Percentiles rank a stretch among this genome's conserved stretches.
Conservation (phyloP, 441 rosid species). For the Lepidium campestre region DNA sequence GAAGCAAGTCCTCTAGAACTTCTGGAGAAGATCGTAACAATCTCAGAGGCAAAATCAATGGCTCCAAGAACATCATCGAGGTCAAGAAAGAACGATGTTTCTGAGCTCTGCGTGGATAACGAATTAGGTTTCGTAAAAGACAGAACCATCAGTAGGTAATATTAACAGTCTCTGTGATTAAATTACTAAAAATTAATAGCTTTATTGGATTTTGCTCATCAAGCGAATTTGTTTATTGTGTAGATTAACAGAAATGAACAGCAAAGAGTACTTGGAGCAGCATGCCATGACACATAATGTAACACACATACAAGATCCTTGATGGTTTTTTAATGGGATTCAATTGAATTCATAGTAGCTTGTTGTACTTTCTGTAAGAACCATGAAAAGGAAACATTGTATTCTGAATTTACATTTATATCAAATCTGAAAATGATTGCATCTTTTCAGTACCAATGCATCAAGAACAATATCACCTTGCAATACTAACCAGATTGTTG, state of each 20-base stretch:
- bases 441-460: not conserved
- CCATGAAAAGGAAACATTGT: not conserved
- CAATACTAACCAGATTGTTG: constrained; percentile 4
- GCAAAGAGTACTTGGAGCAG: constrained; percentile 84
- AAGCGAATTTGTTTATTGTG: not conserved
- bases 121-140: constrained; percentile 95
- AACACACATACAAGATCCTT: not conserved
- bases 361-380: constrained; percentile 19
- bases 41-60: constrained; percentile 66
- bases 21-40: constrained; percentile 59
- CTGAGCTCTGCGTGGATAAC: constrained; percentile 86
- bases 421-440: not conserved
- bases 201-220: not conserved
- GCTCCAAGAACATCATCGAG: constrained; percentile 85
- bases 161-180: not conserved
- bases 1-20: constrained; percentile 80
- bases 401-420: constrained; percentile 14
- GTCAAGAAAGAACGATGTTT: constrained; percentile 68
- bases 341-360: not conserved
- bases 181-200: not conserved
- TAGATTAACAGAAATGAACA: constrained; percentile 94
- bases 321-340: not conserved
- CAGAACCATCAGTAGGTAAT: constrained; percentile 91
- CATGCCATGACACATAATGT: constrained; percentile 34
- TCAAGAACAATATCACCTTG: constrained; percentile 2